phyloP scores from a whole-genome alignment of 2,329 filamentous ascomycete genomes.

The Canariomyces notabilis region DNA sequence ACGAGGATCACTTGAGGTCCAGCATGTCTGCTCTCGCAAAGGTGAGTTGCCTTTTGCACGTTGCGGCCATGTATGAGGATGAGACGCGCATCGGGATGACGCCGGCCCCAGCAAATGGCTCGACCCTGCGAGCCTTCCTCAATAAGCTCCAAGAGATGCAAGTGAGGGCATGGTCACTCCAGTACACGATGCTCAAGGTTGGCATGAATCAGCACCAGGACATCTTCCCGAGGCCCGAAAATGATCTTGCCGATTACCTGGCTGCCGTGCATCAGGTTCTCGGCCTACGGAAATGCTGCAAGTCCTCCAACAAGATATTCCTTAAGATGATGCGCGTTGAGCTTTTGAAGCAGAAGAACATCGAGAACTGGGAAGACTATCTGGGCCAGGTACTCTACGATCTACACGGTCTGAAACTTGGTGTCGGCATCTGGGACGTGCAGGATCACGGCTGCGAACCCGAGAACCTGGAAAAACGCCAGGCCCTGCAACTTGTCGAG shows the following conservation, averaged over 20 bases:
- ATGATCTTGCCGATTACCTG: constrained; percentile 73
- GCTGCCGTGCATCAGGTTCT: constrained; percentile 78
- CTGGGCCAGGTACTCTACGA: constrained; percentile 81
- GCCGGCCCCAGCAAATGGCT: constrained; percentile 52
- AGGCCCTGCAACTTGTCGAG: constrained; percentile 76
- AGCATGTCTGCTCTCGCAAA: constrained; percentile 68
- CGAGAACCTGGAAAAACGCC: constrained; percentile 73
- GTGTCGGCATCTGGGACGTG: constrained; percentile 59
- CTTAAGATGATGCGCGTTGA: constrained; percentile 85
- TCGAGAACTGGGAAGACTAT: constrained; percentile 81
- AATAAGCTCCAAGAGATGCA: constrained; percentile 81
- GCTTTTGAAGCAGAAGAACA: constrained; percentile 66
- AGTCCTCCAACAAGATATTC: constrained; percentile 78
- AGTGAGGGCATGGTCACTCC: constrained; percentile 79
- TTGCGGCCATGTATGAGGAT: constrained; percentile 78
- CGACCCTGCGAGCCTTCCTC: constrained; percentile 53
- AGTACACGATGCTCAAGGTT: constrained; percentile 75
- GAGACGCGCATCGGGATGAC: constrained; percentile 73
- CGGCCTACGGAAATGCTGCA: constrained; percentile 80
- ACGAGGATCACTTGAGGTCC: constrained; percentile 69
- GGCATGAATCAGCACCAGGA: constrained; percentile 63
- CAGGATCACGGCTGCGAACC: constrained; percentile 74
- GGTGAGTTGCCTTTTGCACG: constrained; percentile 70
- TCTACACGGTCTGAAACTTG: constrained; percentile 74
- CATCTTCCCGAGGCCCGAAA: constrained; percentile 60